Conservation (phyloP, 768 basidiomycete genomes). For the Cyclocybe cylindracea region DNA sequence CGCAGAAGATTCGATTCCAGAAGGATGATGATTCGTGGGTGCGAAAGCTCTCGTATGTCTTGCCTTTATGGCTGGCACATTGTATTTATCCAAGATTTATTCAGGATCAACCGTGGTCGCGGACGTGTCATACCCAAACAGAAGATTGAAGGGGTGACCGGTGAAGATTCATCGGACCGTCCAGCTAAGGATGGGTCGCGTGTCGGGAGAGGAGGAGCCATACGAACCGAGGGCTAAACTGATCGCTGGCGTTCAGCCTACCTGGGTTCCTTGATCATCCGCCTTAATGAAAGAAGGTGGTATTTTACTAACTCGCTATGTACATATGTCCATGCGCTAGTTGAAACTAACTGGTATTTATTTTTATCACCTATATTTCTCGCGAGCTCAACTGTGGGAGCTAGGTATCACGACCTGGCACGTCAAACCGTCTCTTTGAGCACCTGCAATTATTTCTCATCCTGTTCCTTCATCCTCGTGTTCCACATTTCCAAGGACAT, state of each 20-base stretch:
- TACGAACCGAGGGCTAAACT: constrained; percentile 44
- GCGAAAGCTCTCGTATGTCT: constrained; percentile 35
- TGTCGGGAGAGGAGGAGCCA: constrained; percentile 14
- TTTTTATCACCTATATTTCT: no score
- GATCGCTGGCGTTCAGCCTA: constrained; percentile 28
- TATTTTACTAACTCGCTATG: not conserved
- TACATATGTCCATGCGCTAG: no score
- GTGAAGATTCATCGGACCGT: constrained; percentile 51
- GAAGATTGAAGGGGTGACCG: constrained; percentile 26
- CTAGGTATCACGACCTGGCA: not conserved
- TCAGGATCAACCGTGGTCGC: constrained; percentile 41
- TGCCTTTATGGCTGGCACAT: not conserved
- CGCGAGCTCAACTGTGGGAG: no score
- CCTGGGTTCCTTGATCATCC: constrained; percentile 39
- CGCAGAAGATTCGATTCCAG: constrained; percentile 41
- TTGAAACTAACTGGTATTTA: no score
- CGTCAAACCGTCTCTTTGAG: no score
- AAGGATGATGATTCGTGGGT: constrained; percentile 41
- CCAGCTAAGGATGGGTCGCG: constrained; percentile 41
- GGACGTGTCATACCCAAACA: constrained; percentile 45
- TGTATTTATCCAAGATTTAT: constrained; percentile 1
- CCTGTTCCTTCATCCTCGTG: not conserved
- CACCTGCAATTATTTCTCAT: no score
- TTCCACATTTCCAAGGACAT: no score
- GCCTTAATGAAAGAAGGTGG: not conserved